Conservation (phyloP, 1,284 basidiomycete genomes). For the Marasmius fiardii region DNA sequence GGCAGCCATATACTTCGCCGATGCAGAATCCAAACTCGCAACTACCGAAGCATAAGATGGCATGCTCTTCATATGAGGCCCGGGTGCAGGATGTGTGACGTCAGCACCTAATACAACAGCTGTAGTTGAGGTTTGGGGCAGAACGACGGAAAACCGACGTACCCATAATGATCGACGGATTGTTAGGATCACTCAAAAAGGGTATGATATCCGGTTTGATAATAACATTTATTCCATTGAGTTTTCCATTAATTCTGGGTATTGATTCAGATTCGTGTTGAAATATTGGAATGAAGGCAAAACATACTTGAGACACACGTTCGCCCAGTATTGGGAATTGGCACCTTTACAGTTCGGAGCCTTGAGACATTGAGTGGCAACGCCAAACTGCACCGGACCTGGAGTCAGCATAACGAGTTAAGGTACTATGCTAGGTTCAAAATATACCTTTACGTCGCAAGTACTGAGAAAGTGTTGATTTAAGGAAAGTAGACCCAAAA, state of each 20-base stretch:
- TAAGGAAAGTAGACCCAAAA: too few species aligned
- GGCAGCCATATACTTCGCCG: conserved; percentile 45
- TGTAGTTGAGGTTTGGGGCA: neutral
- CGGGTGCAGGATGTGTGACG: conserved; percentile 76
- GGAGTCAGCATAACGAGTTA: neutral
- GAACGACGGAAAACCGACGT: conserved; percentile 10
- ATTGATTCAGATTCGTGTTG: neutral
- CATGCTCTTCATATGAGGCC: conserved; percentile 45
- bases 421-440: neutral
- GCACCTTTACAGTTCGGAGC: conserved; percentile 35
- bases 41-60: conserved; percentile 78
- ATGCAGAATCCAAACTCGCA: conserved; percentile 66
- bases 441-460: neutral
- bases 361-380: conserved; percentile 37
- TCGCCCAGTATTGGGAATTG: conserved; percentile 46
- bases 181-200: conserved; percentile 55
- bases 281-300: neutral
- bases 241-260: conserved; percentile 71
- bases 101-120: conserved; percentile 56
- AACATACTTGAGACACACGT: conserved; percentile 49
- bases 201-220: conserved; percentile 62
- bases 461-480: neutral
- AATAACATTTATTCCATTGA: conserved; percentile 75
- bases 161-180: conserved; percentile 79
- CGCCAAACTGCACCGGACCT: conserved; percentile 12